These are phyloP conservation scores for Yarrowia hollandica DNA, from an alignment of 805 yeast genomes.

Conservation along the genomic window DNA sequence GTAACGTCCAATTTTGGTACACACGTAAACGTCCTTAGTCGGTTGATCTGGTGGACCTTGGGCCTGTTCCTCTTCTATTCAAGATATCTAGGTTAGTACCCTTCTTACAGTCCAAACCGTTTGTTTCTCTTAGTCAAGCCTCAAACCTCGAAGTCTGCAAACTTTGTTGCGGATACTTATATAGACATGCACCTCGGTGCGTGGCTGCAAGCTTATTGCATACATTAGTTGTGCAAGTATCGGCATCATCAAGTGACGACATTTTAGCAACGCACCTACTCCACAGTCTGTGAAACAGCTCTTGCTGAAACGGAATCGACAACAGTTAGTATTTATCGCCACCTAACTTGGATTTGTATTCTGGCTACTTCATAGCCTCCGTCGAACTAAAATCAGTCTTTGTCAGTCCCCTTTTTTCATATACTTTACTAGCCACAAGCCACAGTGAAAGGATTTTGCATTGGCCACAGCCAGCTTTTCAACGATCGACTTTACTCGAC, in stretches of 20 bases:
- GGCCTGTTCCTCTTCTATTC: no score
- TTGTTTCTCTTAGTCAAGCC: background rate
- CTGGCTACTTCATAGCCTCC: background rate
- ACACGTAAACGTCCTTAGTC: no score
- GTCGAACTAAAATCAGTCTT: background rate
- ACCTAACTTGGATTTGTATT: background rate
- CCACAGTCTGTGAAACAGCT: background rate
- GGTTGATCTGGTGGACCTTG: no score
- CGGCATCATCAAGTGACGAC: slow-evolving; percentile 14
- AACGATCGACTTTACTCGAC: background rate
- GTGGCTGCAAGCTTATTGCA: slow-evolving; percentile 25
- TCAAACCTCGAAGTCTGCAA: background rate
- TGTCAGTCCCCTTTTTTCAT: slow-evolving; percentile 5
- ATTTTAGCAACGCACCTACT: background rate
- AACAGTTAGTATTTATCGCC: no score
- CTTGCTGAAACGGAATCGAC: background rate
- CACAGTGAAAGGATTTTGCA: slow-evolving; percentile 27
- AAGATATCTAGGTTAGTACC: no score
- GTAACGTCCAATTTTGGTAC: no score
- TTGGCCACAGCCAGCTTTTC: slow-evolving; percentile 3
- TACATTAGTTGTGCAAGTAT: slow-evolving; percentile 12
- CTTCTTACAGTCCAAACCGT: background rate
- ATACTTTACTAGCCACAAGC: slow-evolving; percentile 28
- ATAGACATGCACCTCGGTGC: slow-evolving; percentile 17
- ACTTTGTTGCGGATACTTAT: slow-evolving; percentile 9